phyloP scores from a whole-genome alignment of 768 basidiomycete species.

The Naganishia randhawae region DNA sequence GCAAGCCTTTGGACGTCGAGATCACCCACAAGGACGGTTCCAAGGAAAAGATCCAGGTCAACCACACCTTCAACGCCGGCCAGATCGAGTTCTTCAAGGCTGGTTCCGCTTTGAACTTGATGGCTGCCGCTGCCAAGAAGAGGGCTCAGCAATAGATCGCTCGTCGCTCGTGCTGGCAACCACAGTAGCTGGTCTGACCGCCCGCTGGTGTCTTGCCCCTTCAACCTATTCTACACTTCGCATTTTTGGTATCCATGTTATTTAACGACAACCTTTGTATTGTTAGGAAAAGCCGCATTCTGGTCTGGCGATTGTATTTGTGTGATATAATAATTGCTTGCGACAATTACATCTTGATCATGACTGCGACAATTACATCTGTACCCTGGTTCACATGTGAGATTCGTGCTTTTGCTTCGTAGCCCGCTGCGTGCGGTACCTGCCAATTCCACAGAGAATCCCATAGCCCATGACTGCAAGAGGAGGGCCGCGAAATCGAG shows the following conservation, averaged over 20 bases:
- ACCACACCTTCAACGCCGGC: conserved; percentile 93
- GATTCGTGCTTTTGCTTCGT: no score
- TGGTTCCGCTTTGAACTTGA: conserved; percentile 60
- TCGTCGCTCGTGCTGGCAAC: background rate
- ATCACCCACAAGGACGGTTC: conserved; percentile 78
- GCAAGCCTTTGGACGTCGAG: conserved; percentile 79
- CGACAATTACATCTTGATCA: background rate
- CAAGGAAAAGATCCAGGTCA: conserved; percentile 70
- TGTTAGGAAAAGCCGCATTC: background rate
- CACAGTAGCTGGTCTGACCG: background rate
- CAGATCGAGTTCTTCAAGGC: conserved; percentile 99
- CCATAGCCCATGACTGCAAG: no score
- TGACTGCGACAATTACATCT: no score
- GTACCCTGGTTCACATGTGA: no score
- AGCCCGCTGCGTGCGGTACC: no score
- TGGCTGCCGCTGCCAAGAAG: conserved; percentile 46
- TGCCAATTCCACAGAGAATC: no score
- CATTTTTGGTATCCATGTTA: conserved; percentile 13
- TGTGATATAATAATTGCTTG: conserved; percentile 6
- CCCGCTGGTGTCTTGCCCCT: background rate
- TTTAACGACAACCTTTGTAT: conserved; percentile 8
- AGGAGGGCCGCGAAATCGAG: no score
- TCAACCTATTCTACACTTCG: conserved; percentile 5
- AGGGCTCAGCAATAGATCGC: conserved; percentile 17
- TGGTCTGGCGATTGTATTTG: conserved; percentile 8